Evolutionary conservation across 805 yeast species (phyloP).

Genomic region (Citeromyces nyonsensis): DNA sequence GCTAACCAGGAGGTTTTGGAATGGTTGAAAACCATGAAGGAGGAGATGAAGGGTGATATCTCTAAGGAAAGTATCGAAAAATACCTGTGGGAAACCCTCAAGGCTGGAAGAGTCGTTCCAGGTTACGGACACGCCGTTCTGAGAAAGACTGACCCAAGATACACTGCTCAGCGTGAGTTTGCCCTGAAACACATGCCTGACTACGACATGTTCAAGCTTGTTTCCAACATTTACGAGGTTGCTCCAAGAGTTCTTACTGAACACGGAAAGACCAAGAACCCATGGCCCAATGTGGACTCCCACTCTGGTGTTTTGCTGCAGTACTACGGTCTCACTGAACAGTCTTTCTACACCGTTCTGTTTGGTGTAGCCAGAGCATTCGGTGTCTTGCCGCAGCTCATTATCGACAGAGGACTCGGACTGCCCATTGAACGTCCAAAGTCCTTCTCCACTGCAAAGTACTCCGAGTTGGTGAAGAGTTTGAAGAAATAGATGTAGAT

Average conservation of each 20-base stretch:
- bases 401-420: constrained; percentile 74
- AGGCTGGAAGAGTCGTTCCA: constrained; percentile 75
- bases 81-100: constrained; percentile 66
- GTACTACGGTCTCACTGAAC: constrained; percentile 74
- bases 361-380: constrained; percentile 81
- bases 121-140: constrained; percentile 84
- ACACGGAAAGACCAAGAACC: constrained; percentile 86
- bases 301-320: constrained; percentile 78
- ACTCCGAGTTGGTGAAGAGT: constrained; percentile 56
- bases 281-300: constrained; percentile 87
- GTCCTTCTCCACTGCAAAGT: constrained; percentile 88
- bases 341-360: constrained; percentile 71
- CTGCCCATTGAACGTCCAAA: constrained; percentile 80
- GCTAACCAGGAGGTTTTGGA: constrained; percentile 81
- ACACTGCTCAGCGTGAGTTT: constrained; percentile 74
- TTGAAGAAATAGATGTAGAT: constrained; percentile 4
- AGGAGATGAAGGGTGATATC: constrained; percentile 55
- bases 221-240: constrained; percentile 62
- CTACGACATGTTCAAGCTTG: constrained; percentile 66
- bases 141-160: constrained; percentile 82
- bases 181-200: constrained; percentile 65
- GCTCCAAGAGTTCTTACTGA: constrained; percentile 70
- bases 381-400: constrained; percentile 76
- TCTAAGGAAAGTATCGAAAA: constrained; percentile 55
- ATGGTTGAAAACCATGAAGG: constrained; percentile 58